These are phyloP conservation scores for Coffea canephora DNA, from an alignment of 257 asterid genomes.

Conservation along the genomic window DNA sequence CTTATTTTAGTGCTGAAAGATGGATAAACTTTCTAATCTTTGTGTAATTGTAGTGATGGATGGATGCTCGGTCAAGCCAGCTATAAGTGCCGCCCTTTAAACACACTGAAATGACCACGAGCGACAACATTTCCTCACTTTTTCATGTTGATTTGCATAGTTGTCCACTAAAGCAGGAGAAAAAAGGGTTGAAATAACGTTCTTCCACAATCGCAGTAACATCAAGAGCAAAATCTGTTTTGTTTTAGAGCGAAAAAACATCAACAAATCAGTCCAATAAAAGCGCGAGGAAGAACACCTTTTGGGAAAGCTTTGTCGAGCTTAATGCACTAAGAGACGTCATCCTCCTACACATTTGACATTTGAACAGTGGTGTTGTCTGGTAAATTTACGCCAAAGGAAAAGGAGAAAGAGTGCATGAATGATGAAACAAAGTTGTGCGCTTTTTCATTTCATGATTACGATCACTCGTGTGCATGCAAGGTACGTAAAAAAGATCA, in stretches of 20 bases:
- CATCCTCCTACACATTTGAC: not conserved
- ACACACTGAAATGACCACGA: constrained; percentile 11
- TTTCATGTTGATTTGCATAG: not conserved
- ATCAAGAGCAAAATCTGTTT: not conserved
- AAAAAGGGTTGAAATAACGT: constrained; percentile 1
- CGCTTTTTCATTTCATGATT: constrained; percentile 34
- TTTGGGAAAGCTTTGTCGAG: not conserved
- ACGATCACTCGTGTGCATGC: constrained; percentile 37
- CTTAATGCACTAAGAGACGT: constrained; percentile 10
- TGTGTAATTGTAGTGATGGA: not conserved
- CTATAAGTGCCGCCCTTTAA: constrained; percentile 8
- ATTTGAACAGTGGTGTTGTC: constrained; percentile 5
- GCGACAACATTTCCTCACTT: constrained; percentile 5
- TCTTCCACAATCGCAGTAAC: not conserved
- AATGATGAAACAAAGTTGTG: constrained; percentile 15
- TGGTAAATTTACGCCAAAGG: not conserved
- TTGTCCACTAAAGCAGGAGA: constrained; percentile 9
- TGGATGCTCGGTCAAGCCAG: constrained; percentile 2
- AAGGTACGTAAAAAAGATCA: not conserved
- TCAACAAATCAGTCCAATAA: not conserved
- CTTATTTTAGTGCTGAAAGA: too few relatives aligned
- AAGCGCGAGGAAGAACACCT: not conserved
- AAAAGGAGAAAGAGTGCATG: constrained; percentile 20
- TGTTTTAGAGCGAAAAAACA: not conserved
- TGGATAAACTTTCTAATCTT: not conserved